Evolutionary conservation across 768 basidiomycete species (phyloP).

Genomic region (Terana coerulea): DNA sequence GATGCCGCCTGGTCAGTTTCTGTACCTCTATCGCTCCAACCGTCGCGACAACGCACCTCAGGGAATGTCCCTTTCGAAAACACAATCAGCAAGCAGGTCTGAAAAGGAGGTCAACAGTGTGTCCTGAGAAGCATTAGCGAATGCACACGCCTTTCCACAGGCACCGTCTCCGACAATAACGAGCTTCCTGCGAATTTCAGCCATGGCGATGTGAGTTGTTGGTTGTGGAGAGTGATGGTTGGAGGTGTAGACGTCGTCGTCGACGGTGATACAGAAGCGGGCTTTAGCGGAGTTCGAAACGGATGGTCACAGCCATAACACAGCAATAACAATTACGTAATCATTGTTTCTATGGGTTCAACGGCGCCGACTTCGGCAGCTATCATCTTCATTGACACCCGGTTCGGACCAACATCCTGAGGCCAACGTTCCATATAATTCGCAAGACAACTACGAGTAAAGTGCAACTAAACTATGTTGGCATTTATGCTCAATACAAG

Average conservation of each 20-base stretch:
- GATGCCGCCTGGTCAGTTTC: too few species aligned
- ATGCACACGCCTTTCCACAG: slow-evolving; percentile 74
- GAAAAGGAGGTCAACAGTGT: slow-evolving; percentile 13
- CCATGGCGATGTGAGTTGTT: slow-evolving; percentile 47
- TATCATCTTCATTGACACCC: too few species aligned
- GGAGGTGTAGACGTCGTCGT: slow-evolving; percentile 14
- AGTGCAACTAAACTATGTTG: too few species aligned
- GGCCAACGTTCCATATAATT: too few species aligned
- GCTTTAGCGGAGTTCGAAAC: slow-evolving; percentile 18
- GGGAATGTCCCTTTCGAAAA: slow-evolving; percentile 97
- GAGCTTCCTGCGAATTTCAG: slow-evolving; percentile 97
- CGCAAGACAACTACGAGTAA: too few species aligned
- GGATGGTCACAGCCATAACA: slow-evolving; percentile 15
- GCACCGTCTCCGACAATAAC: slow-evolving; percentile 99
- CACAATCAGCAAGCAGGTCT: slow-evolving; percentile 94
- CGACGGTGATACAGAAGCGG: slow-evolving; percentile 23
- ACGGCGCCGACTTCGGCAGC: too few species aligned
- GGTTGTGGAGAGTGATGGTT: slow-evolving; percentile 11
- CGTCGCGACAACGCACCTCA: slow-evolving; percentile 52
- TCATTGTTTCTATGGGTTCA: background rate
- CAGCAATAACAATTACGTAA: slow-evolving; percentile 16
- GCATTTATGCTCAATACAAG: too few species aligned
- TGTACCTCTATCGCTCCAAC: background rate
- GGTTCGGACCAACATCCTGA: too few species aligned
- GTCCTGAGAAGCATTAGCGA: slow-evolving; percentile 6